A percentile compares a stretch with the other conserved stretches of the same genome.
Evolutionary conservation across 306 rosid species (phyloP).

Genomic region (Astragalus glycyphyllos): DNA sequence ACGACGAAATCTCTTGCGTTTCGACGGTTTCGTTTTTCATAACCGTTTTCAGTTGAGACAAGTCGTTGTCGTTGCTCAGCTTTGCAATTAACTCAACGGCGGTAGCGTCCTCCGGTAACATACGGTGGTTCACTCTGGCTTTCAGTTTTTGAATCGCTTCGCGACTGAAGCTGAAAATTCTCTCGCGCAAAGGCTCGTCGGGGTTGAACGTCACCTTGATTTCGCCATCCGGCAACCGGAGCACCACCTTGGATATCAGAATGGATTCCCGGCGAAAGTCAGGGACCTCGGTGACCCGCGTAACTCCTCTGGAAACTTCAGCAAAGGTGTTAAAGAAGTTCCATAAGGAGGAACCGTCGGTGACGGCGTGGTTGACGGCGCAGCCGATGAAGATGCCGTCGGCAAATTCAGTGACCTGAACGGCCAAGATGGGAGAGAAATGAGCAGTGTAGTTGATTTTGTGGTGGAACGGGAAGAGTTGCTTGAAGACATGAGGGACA

Average conservation of each 20-base stretch:
- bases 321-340: conserved; percentile 91
- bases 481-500: conserved; percentile 49
- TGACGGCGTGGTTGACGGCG: conserved; percentile 69
- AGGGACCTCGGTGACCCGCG: conserved; percentile 44
- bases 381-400: conserved; percentile 82
- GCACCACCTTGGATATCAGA: conserved; percentile 54
- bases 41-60: conserved; percentile 31
- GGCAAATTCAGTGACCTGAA: conserved; percentile 72
- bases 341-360: conserved; percentile 87
- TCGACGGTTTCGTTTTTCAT: conserved; percentile 31
- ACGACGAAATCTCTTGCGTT: conserved; percentile 69
- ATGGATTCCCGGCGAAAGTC: conserved; percentile 66
- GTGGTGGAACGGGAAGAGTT: conserved; percentile 62
- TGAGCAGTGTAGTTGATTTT: conserved; percentile 72
- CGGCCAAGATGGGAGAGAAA: conserved; percentile 60
- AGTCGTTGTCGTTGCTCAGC: conserved; percentile 50
- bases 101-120: background rate
- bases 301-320: conserved; percentile 47
- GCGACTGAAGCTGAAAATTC: conserved; percentile 72
- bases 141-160: conserved; percentile 65
- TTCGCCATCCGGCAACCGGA: conserved; percentile 62
- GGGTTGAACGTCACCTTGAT: conserved; percentile 59
- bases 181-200: conserved; percentile 58
- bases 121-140: conserved; percentile 45
- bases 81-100: conserved; percentile 60